Conservation (phyloP, 169 alveolate species). For the Cryptosporidium xiaoi region DNA sequence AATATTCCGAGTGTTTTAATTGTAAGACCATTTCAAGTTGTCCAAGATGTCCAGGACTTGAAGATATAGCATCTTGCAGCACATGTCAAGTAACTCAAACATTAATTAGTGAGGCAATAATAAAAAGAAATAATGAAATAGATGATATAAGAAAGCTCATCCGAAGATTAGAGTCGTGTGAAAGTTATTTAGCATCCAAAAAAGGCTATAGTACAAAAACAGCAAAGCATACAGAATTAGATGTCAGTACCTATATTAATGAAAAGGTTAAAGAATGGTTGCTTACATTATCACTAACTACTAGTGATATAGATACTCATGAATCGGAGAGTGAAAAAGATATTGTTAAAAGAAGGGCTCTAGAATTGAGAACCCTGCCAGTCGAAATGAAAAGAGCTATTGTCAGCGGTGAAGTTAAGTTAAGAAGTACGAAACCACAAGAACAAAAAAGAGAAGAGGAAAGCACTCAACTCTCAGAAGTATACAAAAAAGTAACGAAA, state of each 20-base stretch:
- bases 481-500: neutral
- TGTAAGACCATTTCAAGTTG: slow-evolving; percentile 37
- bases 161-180: slow-evolving; percentile 13
- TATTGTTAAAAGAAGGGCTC: neutral
- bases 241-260: neutral
- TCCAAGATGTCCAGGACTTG: slow-evolving; percentile 35
- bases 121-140: slow-evolving; percentile 10
- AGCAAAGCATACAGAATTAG: neutral
- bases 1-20: slow-evolving; percentile 13
- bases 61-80: slow-evolving; percentile 33
- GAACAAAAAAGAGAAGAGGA: neutral
- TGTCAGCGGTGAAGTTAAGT: slow-evolving; percentile 6
- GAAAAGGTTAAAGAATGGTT: neutral
- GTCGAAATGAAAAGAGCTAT: slow-evolving; percentile 22
- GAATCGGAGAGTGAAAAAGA: neutral
- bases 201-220: neutral
- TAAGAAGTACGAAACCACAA: neutral
- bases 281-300: neutral
- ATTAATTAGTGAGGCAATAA: neutral
- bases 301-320: neutral
- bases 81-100: slow-evolving; percentile 31
- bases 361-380: neutral
- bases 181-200: slow-evolving; percentile 14
- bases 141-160: neutral
- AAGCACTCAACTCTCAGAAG: neutral